Base-by-base conservation (phyloP, 495 filamentous ascomycete genomes). In the Polyplosphaeria fusca region DNA sequence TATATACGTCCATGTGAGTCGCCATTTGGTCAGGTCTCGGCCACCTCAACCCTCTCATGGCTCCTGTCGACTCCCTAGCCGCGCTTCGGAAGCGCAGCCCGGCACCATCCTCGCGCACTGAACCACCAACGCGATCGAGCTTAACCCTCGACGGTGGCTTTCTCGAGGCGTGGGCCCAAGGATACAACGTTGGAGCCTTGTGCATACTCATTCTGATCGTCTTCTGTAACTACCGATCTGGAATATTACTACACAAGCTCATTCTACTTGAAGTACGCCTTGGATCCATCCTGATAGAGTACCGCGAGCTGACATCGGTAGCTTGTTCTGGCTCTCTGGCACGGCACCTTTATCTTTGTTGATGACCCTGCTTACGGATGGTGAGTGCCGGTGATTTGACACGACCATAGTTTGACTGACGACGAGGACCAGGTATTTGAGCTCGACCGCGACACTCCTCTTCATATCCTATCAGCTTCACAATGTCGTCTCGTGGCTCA, bases 401-500 rank as follows among this genome's bases (percentile, higher is more conserved):
- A 25, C n/a, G 5, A n/a, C n/a, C n/a, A n/a, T 24, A 11, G 13
- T 20, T 3, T 3, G n/a, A 12, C 11, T 12, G 18, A 19, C 27
- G 9, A 41, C 26, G 16, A 16, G 13, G 38, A 12, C 23, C 38
- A 55, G 55, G 55, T 65, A 65, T 24, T 52, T 65, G 12, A 58
- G 50, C 35, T 14, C 62, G 0, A 65, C 62, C 4, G 62, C 62
- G n/a, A 45, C 51, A 13, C 46, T 61, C 2, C 52, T 65, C 11
- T 60, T 61, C 52, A 48, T 53, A 26, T 61, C 58, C 5, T 65
- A 59, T 39, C 60, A 51, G 19, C 14, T 61, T 18, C 62, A 65
- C 47, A 65, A 65, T 46, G 41, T 65, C 16, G 47, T 65, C 23
- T 53, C 62, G 14, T 65, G 62, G 62, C 37, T 65, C 1, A 65